Base-by-base conservation (phyloP, 129 eudicot genomes). In the Erigeron canadensis region DNA sequence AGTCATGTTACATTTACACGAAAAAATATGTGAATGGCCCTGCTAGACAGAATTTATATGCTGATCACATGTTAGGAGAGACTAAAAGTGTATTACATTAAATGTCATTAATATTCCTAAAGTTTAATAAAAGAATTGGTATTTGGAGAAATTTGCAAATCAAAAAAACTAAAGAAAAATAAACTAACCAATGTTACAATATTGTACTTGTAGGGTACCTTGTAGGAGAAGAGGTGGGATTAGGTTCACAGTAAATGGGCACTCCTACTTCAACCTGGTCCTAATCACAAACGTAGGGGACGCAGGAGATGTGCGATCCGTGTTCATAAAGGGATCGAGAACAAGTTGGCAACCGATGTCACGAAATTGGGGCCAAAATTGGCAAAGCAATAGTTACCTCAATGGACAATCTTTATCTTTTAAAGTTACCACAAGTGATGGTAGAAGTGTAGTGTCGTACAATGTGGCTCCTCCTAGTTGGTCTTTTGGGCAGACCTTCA, bases 301-400 rank as follows among this genome's bases (percentile, higher is more conserved):
- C 11, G 86, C 96, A 0, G 96, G 96, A n/a, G 93, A 89, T 66
- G 94, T 84, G 8, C 77, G 80, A 56, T 44, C 96, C 0, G 86
- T 89, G 15, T 85, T 76, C 75, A 89, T 89, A 7, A 89, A 87
- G 46, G 96, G 96, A 0, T 89, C 94, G 61, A 89, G 84, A 80
- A 82, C 85, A 37, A 60, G 72, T 0, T 89, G 96, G 96, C 90
- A 84, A 78, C 84, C 83, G 71, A 89, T 89, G 96, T 89, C 96
- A 23, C 82, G 96, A 71, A 89, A 89, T n/a, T 89, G 96, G 96
- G 96, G 96, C 0, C 96, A 89, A 79, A 89, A 89, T 37, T 89
- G 96, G 96, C 96, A 89, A 75, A 89, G 92, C 65, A 89, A 89
- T 66, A 80, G 84, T 54, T 86, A 89, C 85, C 86, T 89, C 8